Evolutionary conservation across 2,329 filamentous ascomycete genomes (phyloP), one percentile per base, ranked within the genome.

Genomic region (Colletotrichum scovillei): DNA sequence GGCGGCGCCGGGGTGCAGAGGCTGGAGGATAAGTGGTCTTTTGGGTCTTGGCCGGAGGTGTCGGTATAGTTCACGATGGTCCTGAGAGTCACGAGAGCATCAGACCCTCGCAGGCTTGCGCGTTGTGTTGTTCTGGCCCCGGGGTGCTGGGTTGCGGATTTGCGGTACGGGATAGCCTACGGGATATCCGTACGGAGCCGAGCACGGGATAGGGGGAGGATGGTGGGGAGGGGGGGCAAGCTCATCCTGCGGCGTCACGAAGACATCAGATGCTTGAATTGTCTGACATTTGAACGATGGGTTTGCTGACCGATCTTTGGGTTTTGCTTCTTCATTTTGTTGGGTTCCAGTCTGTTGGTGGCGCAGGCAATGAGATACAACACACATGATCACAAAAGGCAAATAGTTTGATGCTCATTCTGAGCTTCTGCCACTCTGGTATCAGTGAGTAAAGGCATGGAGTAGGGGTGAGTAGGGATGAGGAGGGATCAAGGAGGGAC

Each of bases 401-500:
- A 49, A 49, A n/a, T 49, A 49, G 19, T 9, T n/a, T 49, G 42
- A 49, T n/a, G 19, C 42, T 49, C 42, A 5, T 49, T 49, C 42
- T 49, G 42, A 19, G 42, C 42, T 42, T 49, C 79, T 77, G 80
- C 80, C 75, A 42, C 38, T 42, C 14, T 42, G 38, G 38, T 42
- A 42, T 42, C 38, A 42, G 14, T 42, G 38, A 42, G 35, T 6
- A 5, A 42, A 42, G 78, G 75, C 72, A 76, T 76, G 75, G 76
- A 76, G 75, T 76, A 75, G 74, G 75, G 78, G 75, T 72, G 73
- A 68, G 75, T 76, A 49, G 42, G 74, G 73, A 72, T 63, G 69
- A 60, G 46, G 63, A 62, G 74, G 53, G 38, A 58, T 57, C 62
- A 67, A 57, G 38, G 14, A 67, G 60, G 64, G 68, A 68, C 64